Conservation (phyloP, 179 eudicot species). For the Silene vulgaris region DNA sequence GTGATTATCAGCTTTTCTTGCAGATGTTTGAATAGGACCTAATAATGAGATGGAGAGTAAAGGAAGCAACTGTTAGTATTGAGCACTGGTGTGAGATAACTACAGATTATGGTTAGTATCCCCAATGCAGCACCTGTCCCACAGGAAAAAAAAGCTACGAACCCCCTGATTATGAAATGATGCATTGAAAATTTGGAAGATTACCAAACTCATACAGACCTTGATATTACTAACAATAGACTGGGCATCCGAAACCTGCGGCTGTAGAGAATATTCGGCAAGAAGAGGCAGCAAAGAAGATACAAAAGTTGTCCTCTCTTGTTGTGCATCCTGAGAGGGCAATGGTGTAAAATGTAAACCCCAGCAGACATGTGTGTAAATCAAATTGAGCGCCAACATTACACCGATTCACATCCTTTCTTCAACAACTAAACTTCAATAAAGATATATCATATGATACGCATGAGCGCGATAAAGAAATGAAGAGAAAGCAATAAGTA, state of each 20-base stretch:
- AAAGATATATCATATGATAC: neutral
- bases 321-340: constrained; percentile 69
- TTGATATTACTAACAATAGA: constrained; percentile 84
- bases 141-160: neutral
- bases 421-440: neutral
- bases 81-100: constrained; percentile 4
- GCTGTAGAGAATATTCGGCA: constrained; percentile 78
- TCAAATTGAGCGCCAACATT: neutral
- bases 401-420: neutral
- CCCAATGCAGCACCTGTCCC: constrained; percentile 3
- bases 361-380: neutral
- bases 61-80: constrained; percentile 17
- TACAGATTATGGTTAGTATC: neutral
- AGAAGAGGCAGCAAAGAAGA: constrained; percentile 84
- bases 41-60: constrained; percentile 24
- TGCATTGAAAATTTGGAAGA: neutral
- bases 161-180: constrained; percentile 1
- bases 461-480: neutral
- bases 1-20: constrained; percentile 71
- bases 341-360: constrained; percentile 7
- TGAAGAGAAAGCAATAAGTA: neutral
- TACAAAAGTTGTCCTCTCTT: constrained; percentile 80
- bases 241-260: constrained; percentile 80
- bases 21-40: constrained; percentile 88
- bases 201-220: constrained; percentile 39